Percentiles rank a stretch among this genome's conserved stretches.
These are phyloP conservation scores for Coccomyxa subellipsoidea DNA, from an alignment of 163 green algal species.

Conservation along the genomic window DNA sequence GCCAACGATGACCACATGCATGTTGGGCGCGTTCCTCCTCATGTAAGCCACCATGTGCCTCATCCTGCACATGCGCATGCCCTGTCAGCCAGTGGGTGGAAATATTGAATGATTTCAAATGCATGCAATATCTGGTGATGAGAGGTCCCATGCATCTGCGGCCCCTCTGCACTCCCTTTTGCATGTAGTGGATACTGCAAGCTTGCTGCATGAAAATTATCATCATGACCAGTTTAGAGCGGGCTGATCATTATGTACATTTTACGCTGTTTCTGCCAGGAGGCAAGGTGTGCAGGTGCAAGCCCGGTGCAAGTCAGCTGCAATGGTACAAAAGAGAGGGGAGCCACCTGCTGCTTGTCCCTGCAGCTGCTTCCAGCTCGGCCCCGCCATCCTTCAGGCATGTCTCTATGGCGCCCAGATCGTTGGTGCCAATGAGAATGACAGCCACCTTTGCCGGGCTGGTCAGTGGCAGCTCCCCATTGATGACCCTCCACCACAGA, in stretches of 20 bases:
- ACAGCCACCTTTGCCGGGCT: constrained; percentile 16
- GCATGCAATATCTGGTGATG: no score
- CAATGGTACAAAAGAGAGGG: not conserved
- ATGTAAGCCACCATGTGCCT: constrained; percentile 15
- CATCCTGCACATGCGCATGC: constrained; percentile 15
- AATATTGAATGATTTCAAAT: not conserved
- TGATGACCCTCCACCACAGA: constrained; percentile 32
- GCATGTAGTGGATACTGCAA: not conserved
- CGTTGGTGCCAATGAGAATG: constrained; percentile 33
- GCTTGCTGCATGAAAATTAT: not conserved
- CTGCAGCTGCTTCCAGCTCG: not conserved
- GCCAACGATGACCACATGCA: constrained; percentile 24
- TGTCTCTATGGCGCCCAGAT: constrained; percentile 14
- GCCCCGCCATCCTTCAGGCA: not conserved
- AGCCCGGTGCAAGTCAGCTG: no score
- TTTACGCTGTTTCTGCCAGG: not conserved
- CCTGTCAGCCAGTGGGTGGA: not conserved
- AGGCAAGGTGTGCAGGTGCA: no score
- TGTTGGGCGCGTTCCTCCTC: constrained; percentile 16
- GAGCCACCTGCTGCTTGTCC: not conserved
- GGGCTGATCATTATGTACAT: not conserved
- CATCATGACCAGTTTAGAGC: not conserved
- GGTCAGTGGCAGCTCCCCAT: constrained; percentile 28
- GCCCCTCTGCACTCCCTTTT: no score
- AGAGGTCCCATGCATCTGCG: no score